Evolutionary conservation across 2,329 filamentous ascomycete species (phyloP), one percentile per base, ranked within the genome.

Genomic region (Diplocarpon mali): DNA sequence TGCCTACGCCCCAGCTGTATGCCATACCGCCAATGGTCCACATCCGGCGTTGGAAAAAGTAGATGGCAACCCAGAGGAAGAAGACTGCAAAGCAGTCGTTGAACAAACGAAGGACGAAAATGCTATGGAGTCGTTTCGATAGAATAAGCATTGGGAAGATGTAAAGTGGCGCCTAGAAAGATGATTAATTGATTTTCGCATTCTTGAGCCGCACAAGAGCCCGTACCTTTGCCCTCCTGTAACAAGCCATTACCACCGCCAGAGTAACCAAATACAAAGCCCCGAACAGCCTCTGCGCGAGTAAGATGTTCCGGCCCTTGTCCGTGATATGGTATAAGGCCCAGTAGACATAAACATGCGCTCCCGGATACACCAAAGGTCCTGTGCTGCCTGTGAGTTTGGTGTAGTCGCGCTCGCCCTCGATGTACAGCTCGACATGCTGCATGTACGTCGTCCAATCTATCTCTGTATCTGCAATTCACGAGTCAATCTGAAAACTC

Each of bases 381-480:
- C 92, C 92, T 0, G 92, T 98, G 48, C 79, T 83, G 55, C 92
- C 92, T 60, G 82, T 75, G 61, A 98, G 89, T 46, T 80, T 74
- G 49, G 77, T 78, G 64, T 98, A 98, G 65, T 95, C 83, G 61
- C 85, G 79, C 69, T 96, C 89, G 59, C 92, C 92, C 14, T 76
- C 72, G 37, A 89, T 68, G 59, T 83, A 92, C 56, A 89, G 80
- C 34, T 75, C 67, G 36, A 96, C 73, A 60, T 98, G 92, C 62
- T 95, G 76, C 89, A 98, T 96, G 65, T 98, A 98, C 0, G 92
- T 87, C 47, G 74, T 75, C 90, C 90, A 98, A 67, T 98, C 92
- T 60, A 98, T 98, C 65, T 98, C 92, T 35, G 92, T 98, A 63
- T 98, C 92, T 85, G 34, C 6, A 29, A 29, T 14, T 12, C 28